Evolutionary conservation across 345 rosid genomes (phyloP), one percentile per base, ranked within the genome.

Genomic region (Euphorbia tirucalli): DNA sequence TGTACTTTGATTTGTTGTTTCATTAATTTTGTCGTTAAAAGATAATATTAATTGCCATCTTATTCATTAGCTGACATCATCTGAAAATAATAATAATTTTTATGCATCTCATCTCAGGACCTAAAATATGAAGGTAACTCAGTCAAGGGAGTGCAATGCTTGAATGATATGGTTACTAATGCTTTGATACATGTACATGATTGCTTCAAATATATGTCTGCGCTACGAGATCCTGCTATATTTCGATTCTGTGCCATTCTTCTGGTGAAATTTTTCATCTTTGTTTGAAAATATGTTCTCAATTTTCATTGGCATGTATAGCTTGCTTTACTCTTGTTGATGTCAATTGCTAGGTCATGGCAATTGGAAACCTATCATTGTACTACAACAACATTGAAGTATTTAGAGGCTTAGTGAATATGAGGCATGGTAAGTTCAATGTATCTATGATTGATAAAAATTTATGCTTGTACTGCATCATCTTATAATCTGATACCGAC

Each of bases 81-180:
- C 69, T 67, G 21, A n/a, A n/a, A n/a, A n/a, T n/a, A n/a, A n/a
- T n/a, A n/a, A n/a, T n/a, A n/a, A n/a, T n/a, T n/a, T n/a, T n/a
- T n/a, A n/a, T n/a, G n/a, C n/a, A n/a, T n/a, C n/a, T n/a, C 75
- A 14, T 55, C 59, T 21, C 71, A 96, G 99, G 99, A 93, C 79
- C 83, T 96, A 78, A 93, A 96, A 76, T 76, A 83, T 41, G 90
- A 91, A 84, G 90, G 86, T 62, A 96, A 93, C 71, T 89, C 98
- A 7, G 86, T 60, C 55, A 84, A 93, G 80, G 89, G 98, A 68
- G 91, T 93, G 78, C 87, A 84, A 64, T 96, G 99, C 81, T 81
- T 96, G 85, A 96, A 96, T 79, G 99, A 96, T 65, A 87, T 93
- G 97, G 85, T 96, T 71, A 87, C 98, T 30, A 91, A 91, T 85